These are phyloP conservation scores for Suhomyces canberraensis DNA, from an alignment of 805 yeast genomes.

Conservation along the genomic window DNA sequence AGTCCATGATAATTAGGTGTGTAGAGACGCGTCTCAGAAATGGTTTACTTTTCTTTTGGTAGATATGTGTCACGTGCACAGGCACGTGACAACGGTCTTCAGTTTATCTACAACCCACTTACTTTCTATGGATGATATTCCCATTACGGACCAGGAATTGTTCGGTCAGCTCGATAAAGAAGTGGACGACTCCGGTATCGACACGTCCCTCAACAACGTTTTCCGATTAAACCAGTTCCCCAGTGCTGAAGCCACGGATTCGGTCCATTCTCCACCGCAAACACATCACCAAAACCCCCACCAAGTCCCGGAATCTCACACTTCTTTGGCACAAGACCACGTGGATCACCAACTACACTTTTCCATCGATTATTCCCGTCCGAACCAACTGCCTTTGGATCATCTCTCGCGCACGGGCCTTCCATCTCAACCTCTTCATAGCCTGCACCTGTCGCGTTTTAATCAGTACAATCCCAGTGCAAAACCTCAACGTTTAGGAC, in stretches of 20 bases:
- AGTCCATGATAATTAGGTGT: background rate
- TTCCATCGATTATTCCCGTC: background rate
- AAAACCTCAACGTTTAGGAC: conserved; percentile 32
- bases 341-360: background rate
- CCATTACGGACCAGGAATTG: conserved; percentile 15
- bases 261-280: background rate
- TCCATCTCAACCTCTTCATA: background rate
- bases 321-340: background rate
- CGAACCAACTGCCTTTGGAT: too few species aligned
- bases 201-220: conserved; percentile 21
- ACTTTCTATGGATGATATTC: too few species aligned
- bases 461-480: conserved; percentile 32
- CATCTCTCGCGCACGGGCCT: background rate
- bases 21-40: background rate
- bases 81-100: too few species aligned
- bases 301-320: background rate
- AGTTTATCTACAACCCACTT: too few species aligned
- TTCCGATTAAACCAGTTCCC: conserved; percentile 16
- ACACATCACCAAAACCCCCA: background rate
- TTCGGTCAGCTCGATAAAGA: conserved; percentile 9
- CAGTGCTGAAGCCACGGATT: background rate
- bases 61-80: too few species aligned
- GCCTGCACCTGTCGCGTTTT: conserved; percentile 9
- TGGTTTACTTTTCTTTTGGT: too few species aligned
- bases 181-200: conserved; percentile 5